Percentiles rank a stretch among this genome's conserved stretches.
phyloP scores from a whole-genome alignment of 306 rosid species.

The Psophocarpus tetragonolobus region DNA sequence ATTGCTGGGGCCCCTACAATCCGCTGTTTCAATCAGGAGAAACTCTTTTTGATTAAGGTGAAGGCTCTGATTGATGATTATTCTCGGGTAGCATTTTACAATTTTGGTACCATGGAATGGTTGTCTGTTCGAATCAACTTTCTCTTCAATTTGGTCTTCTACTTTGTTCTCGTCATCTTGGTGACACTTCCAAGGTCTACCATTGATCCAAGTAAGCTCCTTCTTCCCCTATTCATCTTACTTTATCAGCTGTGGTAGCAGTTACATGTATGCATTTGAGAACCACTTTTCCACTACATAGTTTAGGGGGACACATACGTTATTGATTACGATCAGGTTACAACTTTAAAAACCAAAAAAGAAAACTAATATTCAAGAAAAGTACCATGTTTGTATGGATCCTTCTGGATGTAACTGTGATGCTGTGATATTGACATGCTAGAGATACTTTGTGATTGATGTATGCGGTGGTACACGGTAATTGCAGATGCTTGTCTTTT shows the following conservation, averaged over 20 bases:
- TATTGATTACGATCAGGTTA: not conserved
- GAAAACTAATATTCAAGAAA: not conserved
- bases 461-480: too few species aligned
- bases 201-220: conserved; percentile 69
- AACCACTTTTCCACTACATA: not conserved
- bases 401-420: not conserved
- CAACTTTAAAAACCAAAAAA: not conserved
- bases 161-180: conserved; percentile 62
- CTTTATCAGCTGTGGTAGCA: not conserved
- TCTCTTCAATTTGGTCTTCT: conserved; percentile 71
- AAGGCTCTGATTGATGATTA: conserved; percentile 59
- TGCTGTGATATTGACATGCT: not conserved
- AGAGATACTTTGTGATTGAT: not conserved
- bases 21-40: conserved; percentile 74
- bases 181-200: conserved; percentile 71
- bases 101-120: conserved; percentile 87
- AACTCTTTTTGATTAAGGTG: conserved; percentile 50
- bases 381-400: not conserved
- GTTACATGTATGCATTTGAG: conserved; percentile 7
- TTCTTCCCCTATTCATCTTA: conserved; percentile 10
- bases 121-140: conserved; percentile 74
- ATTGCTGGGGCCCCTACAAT: conserved; percentile 62
- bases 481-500: not conserved
- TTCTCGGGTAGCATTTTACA: conserved; percentile 78
- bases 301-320: not conserved